These are phyloP conservation scores for Fomitopsis pulvina DNA, from an alignment of 768 basidiomycete genomes.

Conservation along the genomic window DNA sequence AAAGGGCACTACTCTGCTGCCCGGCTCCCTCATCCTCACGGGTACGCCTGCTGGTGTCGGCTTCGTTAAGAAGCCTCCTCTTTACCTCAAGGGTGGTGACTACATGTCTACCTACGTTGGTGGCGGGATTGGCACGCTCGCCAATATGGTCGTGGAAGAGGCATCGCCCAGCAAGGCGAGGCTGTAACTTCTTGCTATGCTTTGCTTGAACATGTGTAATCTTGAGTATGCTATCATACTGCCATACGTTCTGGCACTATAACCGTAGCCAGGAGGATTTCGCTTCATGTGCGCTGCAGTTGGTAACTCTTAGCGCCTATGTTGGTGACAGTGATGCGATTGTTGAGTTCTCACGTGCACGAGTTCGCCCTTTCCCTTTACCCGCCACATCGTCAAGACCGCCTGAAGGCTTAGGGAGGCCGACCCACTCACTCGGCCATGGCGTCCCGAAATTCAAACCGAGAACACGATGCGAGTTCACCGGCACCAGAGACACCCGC, in stretches of 20 bases:
- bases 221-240: neutral
- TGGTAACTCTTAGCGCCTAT: too few species aligned
- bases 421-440: too few species aligned
- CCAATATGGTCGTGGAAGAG: constrained; percentile 77
- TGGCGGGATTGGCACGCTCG: constrained; percentile 69
- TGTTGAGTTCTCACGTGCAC: neutral
- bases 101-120: constrained; percentile 62
- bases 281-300: too few species aligned
- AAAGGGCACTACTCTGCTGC: constrained; percentile 76
- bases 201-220: neutral
- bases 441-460: neutral
- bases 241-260: too few species aligned
- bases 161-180: constrained; percentile 29
- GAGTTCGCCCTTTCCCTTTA: neutral
- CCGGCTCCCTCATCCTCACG: constrained; percentile 79
- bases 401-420: too few species aligned
- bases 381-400: too few species aligned
- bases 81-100: constrained; percentile 72
- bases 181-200: constrained; percentile 25
- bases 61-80: constrained; percentile 62
- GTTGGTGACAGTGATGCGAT: neutral
- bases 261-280: too few species aligned
- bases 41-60: constrained; percentile 82
- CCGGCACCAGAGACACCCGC: neutral
- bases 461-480: neutral